Conservation (phyloP, 192 early-diverging fungal genomes). For the Pilobolus umbonatus region DNA sequence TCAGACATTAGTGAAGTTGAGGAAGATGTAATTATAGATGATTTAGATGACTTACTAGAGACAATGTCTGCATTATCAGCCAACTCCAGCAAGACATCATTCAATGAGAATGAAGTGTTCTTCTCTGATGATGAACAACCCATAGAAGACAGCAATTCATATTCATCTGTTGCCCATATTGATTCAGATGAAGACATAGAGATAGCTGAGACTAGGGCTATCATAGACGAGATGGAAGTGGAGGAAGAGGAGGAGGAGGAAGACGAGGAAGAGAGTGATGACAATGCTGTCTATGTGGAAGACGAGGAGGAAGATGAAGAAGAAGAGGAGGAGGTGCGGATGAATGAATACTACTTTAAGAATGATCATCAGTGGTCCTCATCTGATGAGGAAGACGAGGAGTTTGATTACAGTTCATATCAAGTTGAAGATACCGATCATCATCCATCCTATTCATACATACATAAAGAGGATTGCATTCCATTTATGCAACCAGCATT, state of each 20-base stretch:
- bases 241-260: conserved; percentile 17
- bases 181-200: conserved; percentile 35
- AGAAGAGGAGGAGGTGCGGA: conserved; percentile 19
- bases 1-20: neutral
- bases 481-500: too few relatives aligned
- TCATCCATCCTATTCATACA: neutral
- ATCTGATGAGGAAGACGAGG: conserved; percentile 25
- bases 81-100: conserved; percentile 27
- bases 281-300: neutral
- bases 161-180: neutral
- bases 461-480: too few relatives aligned
- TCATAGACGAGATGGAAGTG: conserved; percentile 5
- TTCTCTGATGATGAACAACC: conserved; percentile 30
- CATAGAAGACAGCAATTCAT: conserved; percentile 10
- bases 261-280: conserved; percentile 16
- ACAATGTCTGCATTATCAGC: conserved; percentile 9
- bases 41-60: conserved; percentile 29
- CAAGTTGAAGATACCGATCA: too few relatives aligned
- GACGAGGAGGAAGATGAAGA: conserved; percentile 19
- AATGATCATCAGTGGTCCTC: conserved; percentile 33
- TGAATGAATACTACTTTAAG: conserved; percentile 26
- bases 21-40: neutral
- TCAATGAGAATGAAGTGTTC: conserved; percentile 27
- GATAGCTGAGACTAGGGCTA: conserved; percentile 12
- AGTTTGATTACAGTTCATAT: conserved; percentile 15